These are phyloP conservation scores for Nectriaceae sp. DNA, from an alignment of 2,329 filamentous ascomycete species.

Conservation along the genomic window DNA sequence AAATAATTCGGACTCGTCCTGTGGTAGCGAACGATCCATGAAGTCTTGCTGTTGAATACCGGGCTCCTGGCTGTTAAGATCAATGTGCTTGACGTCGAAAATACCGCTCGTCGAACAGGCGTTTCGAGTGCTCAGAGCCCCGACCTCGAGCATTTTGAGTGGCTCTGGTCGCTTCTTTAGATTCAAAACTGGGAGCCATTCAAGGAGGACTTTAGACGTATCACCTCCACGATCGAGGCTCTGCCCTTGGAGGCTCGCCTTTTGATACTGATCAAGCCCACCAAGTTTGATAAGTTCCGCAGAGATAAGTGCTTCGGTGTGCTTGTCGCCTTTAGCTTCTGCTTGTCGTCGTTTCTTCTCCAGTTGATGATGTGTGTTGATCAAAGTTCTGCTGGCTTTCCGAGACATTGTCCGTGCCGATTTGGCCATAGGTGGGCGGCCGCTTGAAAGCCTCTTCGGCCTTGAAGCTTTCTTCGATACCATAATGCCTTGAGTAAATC, in stretches of 20 bases:
- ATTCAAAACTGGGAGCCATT: conserved; percentile 53
- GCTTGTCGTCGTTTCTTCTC: conserved; percentile 64
- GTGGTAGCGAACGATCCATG: conserved; percentile 80
- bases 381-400: conserved; percentile 64
- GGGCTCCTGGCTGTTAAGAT: conserved; percentile 82
- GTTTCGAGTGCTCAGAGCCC: conserved; percentile 82
- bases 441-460: conserved; percentile 46
- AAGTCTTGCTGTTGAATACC: conserved; percentile 90
- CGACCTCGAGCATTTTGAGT: conserved; percentile 81
- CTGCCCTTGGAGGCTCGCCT: conserved; percentile 69
- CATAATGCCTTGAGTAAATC: conserved; percentile 45
- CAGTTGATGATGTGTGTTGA: conserved; percentile 66
- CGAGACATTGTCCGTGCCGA: conserved; percentile 61
- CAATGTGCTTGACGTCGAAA: conserved; percentile 81
- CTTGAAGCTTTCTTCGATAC: conserved; percentile 46
- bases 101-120: conserved; percentile 73
- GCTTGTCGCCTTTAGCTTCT: conserved; percentile 50
- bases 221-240: conserved; percentile 67
- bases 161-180: conserved; percentile 27
- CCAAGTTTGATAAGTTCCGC: conserved; percentile 59
- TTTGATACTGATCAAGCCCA: conserved; percentile 64
- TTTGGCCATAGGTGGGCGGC: conserved; percentile 58
- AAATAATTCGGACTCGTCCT: conserved; percentile 64
- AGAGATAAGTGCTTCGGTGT: conserved; percentile 47
- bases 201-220: conserved; percentile 63